A percentile compares a stretch with the other conserved stretches of the same genome.
Evolutionary conservation across 345 rosid genomes (phyloP).

Genomic region (Citrus reticulata): DNA sequence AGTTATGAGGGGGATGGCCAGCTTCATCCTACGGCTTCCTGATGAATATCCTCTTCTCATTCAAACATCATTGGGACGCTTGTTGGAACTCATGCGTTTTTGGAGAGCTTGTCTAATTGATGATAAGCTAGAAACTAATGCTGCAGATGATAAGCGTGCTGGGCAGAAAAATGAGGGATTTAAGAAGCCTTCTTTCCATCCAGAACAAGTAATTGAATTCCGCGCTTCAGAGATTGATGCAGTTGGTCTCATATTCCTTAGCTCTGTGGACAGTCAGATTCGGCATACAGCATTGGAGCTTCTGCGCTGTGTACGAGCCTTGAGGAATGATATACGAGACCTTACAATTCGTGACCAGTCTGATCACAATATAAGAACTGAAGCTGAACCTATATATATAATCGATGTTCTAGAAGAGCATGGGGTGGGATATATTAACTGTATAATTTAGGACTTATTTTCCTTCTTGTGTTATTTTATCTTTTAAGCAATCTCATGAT

Average conservation of each 20-base stretch:
- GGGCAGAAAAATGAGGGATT: conserved; percentile 54
- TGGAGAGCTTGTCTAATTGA: conserved; percentile 95
- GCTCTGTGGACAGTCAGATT: conserved; percentile 95
- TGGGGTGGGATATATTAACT: conserved; percentile 56
- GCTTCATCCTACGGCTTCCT: conserved; percentile 84
- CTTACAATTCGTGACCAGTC: conserved; percentile 52
- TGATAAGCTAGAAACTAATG: conserved; percentile 47
- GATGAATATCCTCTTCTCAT: conserved; percentile 98
- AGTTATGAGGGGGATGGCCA: conserved; percentile 99
- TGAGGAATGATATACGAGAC: conserved; percentile 82
- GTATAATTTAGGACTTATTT: conserved; percentile 7
- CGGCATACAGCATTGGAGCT: conserved; percentile 94
- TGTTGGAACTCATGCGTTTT: conserved; percentile 95
- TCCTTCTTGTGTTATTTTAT: neutral
- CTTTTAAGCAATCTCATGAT: conserved; percentile 2
- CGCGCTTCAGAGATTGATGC: conserved; percentile 94
- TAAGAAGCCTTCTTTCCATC: conserved; percentile 67
- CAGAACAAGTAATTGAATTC: conserved; percentile 74
- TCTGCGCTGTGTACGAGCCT: conserved; percentile 90
- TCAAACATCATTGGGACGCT: conserved; percentile 88
- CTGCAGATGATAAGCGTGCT: conserved; percentile 44
- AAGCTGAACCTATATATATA: conserved; percentile 83
- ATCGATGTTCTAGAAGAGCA: conserved; percentile 97
- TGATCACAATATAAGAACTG: conserved; percentile 62
- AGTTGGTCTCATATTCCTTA: conserved; percentile 91